Evolutionary conservation across 2,329 filamentous ascomycete genomes (phyloP).

Genomic region (Canariomyces notabilis): DNA sequence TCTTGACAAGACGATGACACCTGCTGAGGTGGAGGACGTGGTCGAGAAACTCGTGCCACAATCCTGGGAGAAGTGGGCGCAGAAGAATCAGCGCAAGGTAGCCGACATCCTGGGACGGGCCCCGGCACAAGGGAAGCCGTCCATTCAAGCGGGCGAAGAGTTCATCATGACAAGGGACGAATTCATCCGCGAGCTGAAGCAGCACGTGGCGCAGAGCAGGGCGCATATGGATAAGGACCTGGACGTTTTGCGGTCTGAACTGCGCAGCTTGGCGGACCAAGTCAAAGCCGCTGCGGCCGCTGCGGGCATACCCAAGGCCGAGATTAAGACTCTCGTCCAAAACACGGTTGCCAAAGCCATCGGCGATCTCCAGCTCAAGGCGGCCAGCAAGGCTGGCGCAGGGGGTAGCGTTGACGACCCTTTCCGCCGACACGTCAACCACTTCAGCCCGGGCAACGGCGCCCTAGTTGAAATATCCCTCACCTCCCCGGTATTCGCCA

Average conservation of each 20-base stretch:
- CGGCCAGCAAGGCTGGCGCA: conserved; percentile 42
- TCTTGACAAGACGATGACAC: conserved; percentile 28
- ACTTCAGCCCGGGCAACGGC: conserved; percentile 61
- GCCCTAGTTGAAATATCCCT: conserved; percentile 56
- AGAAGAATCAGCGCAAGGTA: conserved; percentile 43
- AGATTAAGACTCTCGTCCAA: conserved; percentile 40
- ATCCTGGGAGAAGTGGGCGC: conserved; percentile 50
- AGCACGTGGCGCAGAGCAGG: conserved; percentile 36
- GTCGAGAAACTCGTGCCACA: conserved; percentile 14
- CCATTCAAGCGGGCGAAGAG: neutral
- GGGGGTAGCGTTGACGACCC: conserved; percentile 38
- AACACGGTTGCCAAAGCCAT: conserved; percentile 40
- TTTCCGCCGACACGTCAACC: conserved; percentile 64
- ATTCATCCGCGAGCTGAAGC: conserved; percentile 41
- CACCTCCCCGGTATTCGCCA: conserved; percentile 55
- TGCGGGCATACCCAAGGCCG: conserved; percentile 35
- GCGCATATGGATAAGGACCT: conserved; percentile 39
- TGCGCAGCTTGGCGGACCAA: conserved; percentile 26
- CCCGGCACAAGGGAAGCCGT: neutral
- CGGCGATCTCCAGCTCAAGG: conserved; percentile 42
- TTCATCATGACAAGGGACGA: conserved; percentile 43
- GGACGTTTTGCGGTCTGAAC: conserved; percentile 28
- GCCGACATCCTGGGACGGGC: conserved; percentile 24
- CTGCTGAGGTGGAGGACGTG: conserved; percentile 9
- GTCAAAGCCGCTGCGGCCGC: conserved; percentile 19